Conservation (phyloP, 2,329 filamentous ascomycete genomes). For the Mariannaea sp. region DNA sequence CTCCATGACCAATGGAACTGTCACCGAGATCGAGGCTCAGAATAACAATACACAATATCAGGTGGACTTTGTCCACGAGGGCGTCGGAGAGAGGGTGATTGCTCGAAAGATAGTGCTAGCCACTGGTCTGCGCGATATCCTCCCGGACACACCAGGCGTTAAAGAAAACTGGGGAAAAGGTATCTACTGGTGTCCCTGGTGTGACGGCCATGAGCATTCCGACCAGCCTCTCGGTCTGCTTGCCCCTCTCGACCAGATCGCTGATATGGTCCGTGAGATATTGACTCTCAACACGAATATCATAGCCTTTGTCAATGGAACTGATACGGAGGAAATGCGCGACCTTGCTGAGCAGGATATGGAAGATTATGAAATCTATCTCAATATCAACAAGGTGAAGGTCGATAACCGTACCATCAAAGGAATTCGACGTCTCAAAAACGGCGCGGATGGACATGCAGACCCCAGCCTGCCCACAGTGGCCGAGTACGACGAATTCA, state of each 20-base stretch:
- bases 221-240: conserved; percentile 63
- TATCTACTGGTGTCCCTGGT: conserved; percentile 69
- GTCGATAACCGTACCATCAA: conserved; percentile 62
- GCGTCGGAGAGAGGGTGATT: conserved; percentile 43
- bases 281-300: conserved; percentile 60
- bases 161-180: conserved; percentile 61
- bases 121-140: conserved; percentile 60
- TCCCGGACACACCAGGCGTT: conserved; percentile 60
- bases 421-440: conserved; percentile 51
- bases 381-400: conserved; percentile 54
- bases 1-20: conserved; percentile 56
- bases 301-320: conserved; percentile 64
- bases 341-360: conserved; percentile 45
- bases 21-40: conserved; percentile 48
- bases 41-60: conserved; percentile 52
- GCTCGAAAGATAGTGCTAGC: conserved; percentile 62
- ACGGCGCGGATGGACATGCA: conserved; percentile 43
- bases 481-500: conserved; percentile 60
- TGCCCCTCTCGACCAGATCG: conserved; percentile 49
- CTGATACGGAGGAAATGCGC: conserved; percentile 52
- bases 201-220: conserved; percentile 65
- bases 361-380: conserved; percentile 54
- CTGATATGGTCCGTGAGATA: conserved; percentile 55
- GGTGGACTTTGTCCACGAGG: conserved; percentile 40
- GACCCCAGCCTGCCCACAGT: conserved; percentile 50